Base-by-base conservation (phyloP, 1,284 basidiomycete genomes). In the Kwoniella shivajii region DNA sequence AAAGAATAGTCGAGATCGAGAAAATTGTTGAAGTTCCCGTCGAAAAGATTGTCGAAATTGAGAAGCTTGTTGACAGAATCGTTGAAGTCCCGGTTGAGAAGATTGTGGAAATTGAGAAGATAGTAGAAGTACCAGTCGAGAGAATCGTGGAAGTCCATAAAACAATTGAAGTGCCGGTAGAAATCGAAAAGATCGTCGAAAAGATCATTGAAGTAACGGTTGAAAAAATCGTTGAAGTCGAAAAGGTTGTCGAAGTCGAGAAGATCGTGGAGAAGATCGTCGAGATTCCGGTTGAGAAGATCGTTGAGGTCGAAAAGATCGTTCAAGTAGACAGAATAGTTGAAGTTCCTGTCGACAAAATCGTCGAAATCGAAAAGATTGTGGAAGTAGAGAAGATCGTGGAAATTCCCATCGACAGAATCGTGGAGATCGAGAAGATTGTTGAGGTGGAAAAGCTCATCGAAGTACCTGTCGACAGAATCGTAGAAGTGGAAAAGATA, bases 361-460 rank as follows among this genome's bases (percentile, higher is more conserved):
- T 68, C 11, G 65, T 69, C 22, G 73, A 75, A 42, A 61, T 71
- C 29, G 64, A 67, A 38, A 61, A 61, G 59, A 64, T 64, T 46
- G 57, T 74, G 29, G 64, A 78, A 60, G 66, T 76, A 14, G 69
- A 74, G 50, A 69, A 65, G 53, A 62, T 67, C 22, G 65, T 72
- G 24, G 73, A 75, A 47, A 79, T 83, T 52, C 84, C 37, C 39
- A 61, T 73, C 46, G 61, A 81, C 59, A 64, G 31, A 52, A 63
- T 63, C 36, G 65, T 71, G 7, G 68, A 68, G 36, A 64, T 73
- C 29, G 65, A 67, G 42, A 72, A 63, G 36, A 63, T 71, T 26
- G 63, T 71, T 36, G 62, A 65, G 33, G 63, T 70, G 26, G 65
- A 67, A 46, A 70, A 65, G 56, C 52, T 67, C 34, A 68, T 77